Percentiles rank a stretch among this genome's conserved stretches.
Evolutionary conservation across 352 stramenopile species (phyloP).

Genomic region (Thraustochytrium striatum): DNA sequence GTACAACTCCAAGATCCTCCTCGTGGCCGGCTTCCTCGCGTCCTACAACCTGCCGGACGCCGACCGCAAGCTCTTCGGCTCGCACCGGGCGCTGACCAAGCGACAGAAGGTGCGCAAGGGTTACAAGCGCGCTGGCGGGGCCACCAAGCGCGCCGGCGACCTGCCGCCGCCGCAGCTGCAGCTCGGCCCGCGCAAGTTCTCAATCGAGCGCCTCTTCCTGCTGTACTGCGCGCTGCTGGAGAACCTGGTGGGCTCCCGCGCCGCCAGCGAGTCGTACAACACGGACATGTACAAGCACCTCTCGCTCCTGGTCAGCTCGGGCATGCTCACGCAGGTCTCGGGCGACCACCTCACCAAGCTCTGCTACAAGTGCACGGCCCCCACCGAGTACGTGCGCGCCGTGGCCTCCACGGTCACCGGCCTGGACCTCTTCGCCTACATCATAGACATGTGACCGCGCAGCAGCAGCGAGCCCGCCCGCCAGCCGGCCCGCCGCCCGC

Average conservation of each 20-base stretch:
- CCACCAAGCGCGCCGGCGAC: neutral
- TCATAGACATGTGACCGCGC: no score
- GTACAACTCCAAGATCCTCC: slow-evolving; percentile 27
- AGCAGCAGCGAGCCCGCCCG: no score
- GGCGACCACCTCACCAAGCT: neutral
- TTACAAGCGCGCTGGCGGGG: neutral
- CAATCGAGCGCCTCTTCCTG: neutral
- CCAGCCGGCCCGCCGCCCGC: no score
- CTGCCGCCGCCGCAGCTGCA: neutral
- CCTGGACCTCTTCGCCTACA: no score
- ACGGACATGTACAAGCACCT: no score
- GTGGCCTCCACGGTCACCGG: no score
- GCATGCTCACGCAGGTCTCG: neutral
- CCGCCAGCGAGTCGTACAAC: no score
- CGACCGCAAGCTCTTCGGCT: slow-evolving; percentile 9
- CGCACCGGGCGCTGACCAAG: neutral
- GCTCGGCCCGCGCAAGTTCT: neutral
- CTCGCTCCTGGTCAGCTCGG: no score
- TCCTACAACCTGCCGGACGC: slow-evolving; percentile 18
- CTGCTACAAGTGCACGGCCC: neutral
- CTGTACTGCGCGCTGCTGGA: neutral
- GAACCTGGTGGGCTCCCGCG: no score
- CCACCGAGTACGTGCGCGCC: neutral
- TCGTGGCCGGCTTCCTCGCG: slow-evolving; percentile 13
- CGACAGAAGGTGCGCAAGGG: neutral